Percentiles rank a stretch among this genome's conserved stretches.
These are phyloP conservation scores for Phanerodontia chrysosporium DNA, from an alignment of 768 basidiomycete genomes.

Conservation along the genomic window DNA sequence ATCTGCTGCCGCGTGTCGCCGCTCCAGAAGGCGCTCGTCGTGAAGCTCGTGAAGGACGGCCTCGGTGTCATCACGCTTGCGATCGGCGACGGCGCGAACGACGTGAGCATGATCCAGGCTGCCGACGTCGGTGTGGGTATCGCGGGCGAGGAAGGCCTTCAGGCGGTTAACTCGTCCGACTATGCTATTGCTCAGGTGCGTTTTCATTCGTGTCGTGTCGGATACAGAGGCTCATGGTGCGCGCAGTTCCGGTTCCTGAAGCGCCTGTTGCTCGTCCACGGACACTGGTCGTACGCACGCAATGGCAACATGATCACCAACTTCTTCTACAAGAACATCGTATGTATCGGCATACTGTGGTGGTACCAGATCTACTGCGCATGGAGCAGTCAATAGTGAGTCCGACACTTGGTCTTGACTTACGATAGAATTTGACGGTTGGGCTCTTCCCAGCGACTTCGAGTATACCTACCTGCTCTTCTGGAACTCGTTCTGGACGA, in stretches of 20 bases:
- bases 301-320: constrained; percentile 97
- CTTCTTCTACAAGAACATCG: constrained; percentile 99
- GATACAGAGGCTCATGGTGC: background rate
- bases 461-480: constrained; percentile 94
- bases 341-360: constrained; percentile 90
- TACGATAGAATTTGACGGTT: constrained; percentile 16
- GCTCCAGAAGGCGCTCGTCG: constrained; percentile 95
- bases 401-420: constrained; percentile 15
- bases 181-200: constrained; percentile 93
- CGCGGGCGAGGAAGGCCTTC: constrained; percentile 94
- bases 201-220: background rate
- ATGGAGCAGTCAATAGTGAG: constrained; percentile 93
- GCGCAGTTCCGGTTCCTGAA: constrained; percentile 90
- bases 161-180: constrained; percentile 99
- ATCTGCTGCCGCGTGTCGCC: constrained; percentile 98
- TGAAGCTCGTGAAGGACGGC: constrained; percentile 89
- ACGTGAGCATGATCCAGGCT: constrained; percentile 99
- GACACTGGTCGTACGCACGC: constrained; percentile 97
- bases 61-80: constrained; percentile 91
- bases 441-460: constrained; percentile 50
- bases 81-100: constrained; percentile 98
- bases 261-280: constrained; percentile 88
- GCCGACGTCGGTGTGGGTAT: constrained; percentile 98
- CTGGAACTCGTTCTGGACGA: constrained; percentile 98
- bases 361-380: constrained; percentile 97